Conservation (phyloP, 805 yeast species). For the Hanseniaspora lindneri region DNA sequence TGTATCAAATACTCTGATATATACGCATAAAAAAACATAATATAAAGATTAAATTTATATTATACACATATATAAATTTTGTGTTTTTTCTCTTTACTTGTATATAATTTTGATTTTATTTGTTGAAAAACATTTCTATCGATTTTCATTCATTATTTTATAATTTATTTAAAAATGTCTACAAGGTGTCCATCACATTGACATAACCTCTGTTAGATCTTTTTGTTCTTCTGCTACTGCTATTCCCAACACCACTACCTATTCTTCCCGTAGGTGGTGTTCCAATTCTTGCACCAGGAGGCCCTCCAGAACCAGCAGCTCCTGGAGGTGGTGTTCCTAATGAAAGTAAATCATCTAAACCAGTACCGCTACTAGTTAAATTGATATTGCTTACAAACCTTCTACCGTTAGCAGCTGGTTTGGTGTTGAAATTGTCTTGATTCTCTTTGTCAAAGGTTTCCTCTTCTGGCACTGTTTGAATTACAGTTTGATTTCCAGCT, state of each 20-base stretch:
- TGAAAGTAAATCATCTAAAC: conserved; percentile 38
- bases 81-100: not conserved
- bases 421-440: not conserved
- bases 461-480: conserved; percentile 2
- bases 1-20: conserved; percentile 11
- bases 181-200: conserved; percentile 42
- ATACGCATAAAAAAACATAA: not conserved
- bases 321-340: conserved; percentile 18
- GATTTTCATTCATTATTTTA: no score
- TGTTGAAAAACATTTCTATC: no score
- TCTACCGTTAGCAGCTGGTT: conserved; percentile 20
- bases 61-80: not conserved
- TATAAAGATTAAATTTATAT: not conserved
- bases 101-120: no score
- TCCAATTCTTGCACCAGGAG: conserved; percentile 23
- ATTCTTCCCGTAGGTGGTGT: conserved; percentile 13
- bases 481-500: not conserved
- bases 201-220: conserved; percentile 50
- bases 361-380: conserved; percentile 29
- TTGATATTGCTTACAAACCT: conserved; percentile 19
- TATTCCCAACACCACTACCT: conserved; percentile 17
- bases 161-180: no score
- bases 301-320: not conserved
- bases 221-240: conserved; percentile 31
- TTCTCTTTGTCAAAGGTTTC: conserved; percentile 3